These are phyloP conservation scores for Krasilnikovozyma curviuscula DNA, from an alignment of 768 basidiomycete genomes.

Conservation along the genomic window DNA sequence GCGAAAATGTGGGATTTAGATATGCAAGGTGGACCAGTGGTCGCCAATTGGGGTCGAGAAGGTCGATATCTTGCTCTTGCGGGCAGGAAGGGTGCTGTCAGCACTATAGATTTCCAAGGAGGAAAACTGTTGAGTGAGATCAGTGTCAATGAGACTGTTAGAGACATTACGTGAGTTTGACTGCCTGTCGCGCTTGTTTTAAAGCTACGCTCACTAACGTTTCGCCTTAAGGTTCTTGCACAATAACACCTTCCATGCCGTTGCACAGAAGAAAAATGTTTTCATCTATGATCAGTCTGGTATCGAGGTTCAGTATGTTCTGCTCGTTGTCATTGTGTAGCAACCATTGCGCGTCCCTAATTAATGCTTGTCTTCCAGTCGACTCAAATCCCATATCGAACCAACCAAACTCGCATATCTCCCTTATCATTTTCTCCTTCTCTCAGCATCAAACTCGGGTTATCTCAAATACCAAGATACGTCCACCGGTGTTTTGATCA, in stretches of 20 bases:
- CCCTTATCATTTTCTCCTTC: slow-evolving; percentile 88
- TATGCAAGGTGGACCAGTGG: slow-evolving; percentile 59
- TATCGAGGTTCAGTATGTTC: slow-evolving; percentile 59
- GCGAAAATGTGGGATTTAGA: slow-evolving; percentile 48
- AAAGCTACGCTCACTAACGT: background rate
- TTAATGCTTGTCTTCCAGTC: slow-evolving; percentile 13
- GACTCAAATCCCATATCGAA: slow-evolving; percentile 41
- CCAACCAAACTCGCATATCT: slow-evolving; percentile 78
- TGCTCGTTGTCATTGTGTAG: slow-evolving; percentile 26
- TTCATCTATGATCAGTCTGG: slow-evolving; percentile 92
- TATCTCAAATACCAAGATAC: slow-evolving; percentile 94
- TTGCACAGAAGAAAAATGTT: slow-evolving; percentile 87
- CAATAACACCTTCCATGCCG: slow-evolving; percentile 79
- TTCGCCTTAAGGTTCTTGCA: slow-evolving; percentile 55
- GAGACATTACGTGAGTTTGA: slow-evolving; percentile 64
- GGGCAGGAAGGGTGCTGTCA: slow-evolving; percentile 64
- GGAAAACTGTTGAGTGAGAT: slow-evolving; percentile 71
- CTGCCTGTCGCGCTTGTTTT: background rate
- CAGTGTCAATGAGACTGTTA: slow-evolving; percentile 69
- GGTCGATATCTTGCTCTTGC: slow-evolving; percentile 82
- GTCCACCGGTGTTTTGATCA: slow-evolving; percentile 69
- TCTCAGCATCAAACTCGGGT: slow-evolving; percentile 39
- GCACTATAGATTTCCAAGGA: slow-evolving; percentile 83
- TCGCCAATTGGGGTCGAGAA: slow-evolving; percentile 63
- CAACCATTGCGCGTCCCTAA: background rate